Percentiles rank a stretch among this genome's conserved stretches.
Evolutionary conservation across 2,329 filamentous ascomycete genomes (phyloP).

Genomic region (Myriosclerotinia scirpicola): DNA sequence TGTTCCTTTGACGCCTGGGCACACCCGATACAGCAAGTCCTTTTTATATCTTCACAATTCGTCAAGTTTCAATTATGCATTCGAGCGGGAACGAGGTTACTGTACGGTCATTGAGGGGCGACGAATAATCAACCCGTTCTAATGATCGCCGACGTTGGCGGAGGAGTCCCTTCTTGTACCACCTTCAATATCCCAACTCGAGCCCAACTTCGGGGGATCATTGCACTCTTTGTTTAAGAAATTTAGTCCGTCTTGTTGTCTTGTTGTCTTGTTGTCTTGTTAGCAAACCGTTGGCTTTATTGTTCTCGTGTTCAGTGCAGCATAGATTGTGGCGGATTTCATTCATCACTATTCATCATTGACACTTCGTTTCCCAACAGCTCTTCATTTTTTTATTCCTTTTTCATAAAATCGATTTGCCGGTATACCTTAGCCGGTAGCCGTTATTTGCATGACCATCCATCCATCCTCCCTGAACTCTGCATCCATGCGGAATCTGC

Average conservation of each 20-base stretch:
- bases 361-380: not conserved
- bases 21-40: not conserved
- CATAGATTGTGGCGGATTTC: constrained; percentile 14
- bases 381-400: not conserved
- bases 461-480: not conserved
- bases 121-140: not conserved
- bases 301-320: constrained; percentile 8
- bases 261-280: too few species aligned
- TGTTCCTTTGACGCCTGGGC: not conserved
- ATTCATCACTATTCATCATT: not conserved
- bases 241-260: too few species aligned
- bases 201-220: not conserved
- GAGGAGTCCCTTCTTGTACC: not conserved
- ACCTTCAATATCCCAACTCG: not conserved
- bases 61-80: constrained; percentile 12
- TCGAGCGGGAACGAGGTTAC: too few species aligned
- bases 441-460: not conserved
- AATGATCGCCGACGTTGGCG: constrained; percentile 1
- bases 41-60: not conserved
- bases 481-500: not conserved
- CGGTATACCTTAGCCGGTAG: not conserved
- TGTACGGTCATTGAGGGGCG: not conserved
- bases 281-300: not conserved
- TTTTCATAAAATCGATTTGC: not conserved
- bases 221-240: not conserved